Conservation (phyloP, 2,329 filamentous ascomycete species). For the Microdochium trichocladiopsis region DNA sequence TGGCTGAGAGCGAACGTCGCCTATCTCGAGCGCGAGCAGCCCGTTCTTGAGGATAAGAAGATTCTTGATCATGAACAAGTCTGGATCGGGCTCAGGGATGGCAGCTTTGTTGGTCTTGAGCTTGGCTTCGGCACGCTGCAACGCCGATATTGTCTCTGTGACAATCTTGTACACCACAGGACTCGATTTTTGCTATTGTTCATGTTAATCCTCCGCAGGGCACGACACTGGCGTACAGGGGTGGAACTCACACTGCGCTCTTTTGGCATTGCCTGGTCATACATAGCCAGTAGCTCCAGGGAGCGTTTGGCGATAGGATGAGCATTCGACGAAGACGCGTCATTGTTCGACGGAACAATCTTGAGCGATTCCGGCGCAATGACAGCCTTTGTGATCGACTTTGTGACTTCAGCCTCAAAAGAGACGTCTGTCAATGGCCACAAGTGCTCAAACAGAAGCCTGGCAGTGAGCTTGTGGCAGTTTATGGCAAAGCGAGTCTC, state of each 20-base stretch:
- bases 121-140: slow-evolving; percentile 67
- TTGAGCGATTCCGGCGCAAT: slow-evolving; percentile 40
- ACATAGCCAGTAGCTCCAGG: slow-evolving; percentile 51
- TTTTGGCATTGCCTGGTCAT: slow-evolving; percentile 58
- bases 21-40: slow-evolving; percentile 92
- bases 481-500: slow-evolving; percentile 43
- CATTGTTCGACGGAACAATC: slow-evolving; percentile 40
- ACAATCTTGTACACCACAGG: slow-evolving; percentile 65
- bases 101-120: slow-evolving; percentile 56
- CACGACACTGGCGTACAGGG: neutral
- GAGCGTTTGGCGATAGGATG: slow-evolving; percentile 52
- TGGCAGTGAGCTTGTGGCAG: slow-evolving; percentile 48
- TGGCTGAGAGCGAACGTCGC: slow-evolving; percentile 49
- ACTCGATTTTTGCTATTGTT: slow-evolving; percentile 40
- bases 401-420: slow-evolving; percentile 49
- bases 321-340: slow-evolving; percentile 47
- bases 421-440: slow-evolving; percentile 48
- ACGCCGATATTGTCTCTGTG: slow-evolving; percentile 78
- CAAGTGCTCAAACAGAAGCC: slow-evolving; percentile 47
- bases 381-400: slow-evolving; percentile 42
- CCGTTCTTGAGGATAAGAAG: slow-evolving; percentile 93
- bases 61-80: slow-evolving; percentile 92
- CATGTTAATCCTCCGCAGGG: neutral
- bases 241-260: slow-evolving; percentile 51
- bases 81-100: slow-evolving; percentile 57